A percentile compares a stretch with the other conserved stretches of the same genome.
phyloP scores from a whole-genome alignment of 1,139 yeast species.

The Magnusiomyces ingens region DNA sequence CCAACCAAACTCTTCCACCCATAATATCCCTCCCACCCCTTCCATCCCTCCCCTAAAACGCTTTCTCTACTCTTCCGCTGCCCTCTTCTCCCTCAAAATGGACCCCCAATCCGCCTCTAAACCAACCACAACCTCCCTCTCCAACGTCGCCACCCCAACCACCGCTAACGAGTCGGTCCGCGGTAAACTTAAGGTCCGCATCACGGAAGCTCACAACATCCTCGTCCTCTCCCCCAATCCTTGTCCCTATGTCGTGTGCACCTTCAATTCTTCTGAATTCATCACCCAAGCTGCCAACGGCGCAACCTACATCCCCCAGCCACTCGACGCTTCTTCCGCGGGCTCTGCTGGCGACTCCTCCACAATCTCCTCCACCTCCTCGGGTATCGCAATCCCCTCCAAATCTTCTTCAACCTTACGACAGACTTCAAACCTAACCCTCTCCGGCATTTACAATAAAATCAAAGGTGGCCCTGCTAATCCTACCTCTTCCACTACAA shows the following conservation, averaged over 20 bases:
- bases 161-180: conserved; percentile 15
- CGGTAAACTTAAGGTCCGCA: conserved; percentile 75
- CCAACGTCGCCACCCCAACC: conserved; percentile 15
- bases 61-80: too few species aligned
- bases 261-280: conserved; percentile 87
- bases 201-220: conserved; percentile 70
- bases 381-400: conserved; percentile 36
- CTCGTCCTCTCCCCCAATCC: conserved; percentile 47
- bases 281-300: conserved; percentile 56
- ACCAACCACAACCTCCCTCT: conserved; percentile 13
- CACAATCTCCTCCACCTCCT: conserved; percentile 4
- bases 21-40: too few species aligned
- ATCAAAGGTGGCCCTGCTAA: neutral
- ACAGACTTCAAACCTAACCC: conserved; percentile 9
- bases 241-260: conserved; percentile 87
- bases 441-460: conserved; percentile 2
- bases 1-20: too few species aligned
- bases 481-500: neutral
- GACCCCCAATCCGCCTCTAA: neutral
- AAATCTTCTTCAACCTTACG: conserved; percentile 16
- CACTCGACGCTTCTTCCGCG: neutral
- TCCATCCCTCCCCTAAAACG: too few species aligned
- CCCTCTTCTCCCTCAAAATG: too few species aligned
- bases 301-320: neutral
- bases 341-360: conserved; percentile 1